Percentiles rank a stretch among this genome's conserved stretches.
These are phyloP conservation scores for Colletotrichum liaoningense DNA, from an alignment of 2,329 filamentous ascomycete species.

Conservation along the genomic window DNA sequence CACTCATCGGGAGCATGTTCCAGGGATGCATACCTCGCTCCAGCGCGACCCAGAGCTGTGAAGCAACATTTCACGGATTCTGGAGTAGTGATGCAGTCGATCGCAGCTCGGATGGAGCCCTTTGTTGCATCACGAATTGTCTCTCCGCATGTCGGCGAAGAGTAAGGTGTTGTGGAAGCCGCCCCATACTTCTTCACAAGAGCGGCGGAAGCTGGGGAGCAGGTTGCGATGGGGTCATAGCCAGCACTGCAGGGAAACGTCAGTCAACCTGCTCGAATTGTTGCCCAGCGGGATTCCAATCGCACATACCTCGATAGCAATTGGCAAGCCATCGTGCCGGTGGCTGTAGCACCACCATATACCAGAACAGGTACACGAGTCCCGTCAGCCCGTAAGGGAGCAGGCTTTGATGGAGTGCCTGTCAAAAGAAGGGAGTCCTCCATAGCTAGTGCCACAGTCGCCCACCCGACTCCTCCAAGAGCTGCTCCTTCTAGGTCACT, in stretches of 20 bases:
- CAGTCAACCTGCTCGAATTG: neutral
- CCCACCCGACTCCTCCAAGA: conserved; percentile 41
- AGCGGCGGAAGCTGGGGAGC: neutral
- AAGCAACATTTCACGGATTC: conserved; percentile 39
- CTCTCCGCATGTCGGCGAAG: neutral
- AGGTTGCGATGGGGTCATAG: neutral
- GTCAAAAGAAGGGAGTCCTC: neutral
- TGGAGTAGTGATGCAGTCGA: conserved; percentile 12
- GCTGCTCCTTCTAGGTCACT: conserved; percentile 39
- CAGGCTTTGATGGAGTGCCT: conserved; percentile 27
- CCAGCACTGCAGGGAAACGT: neutral
- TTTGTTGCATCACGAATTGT: neutral
- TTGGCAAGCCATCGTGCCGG: conserved; percentile 44
- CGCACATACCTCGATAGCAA: conserved; percentile 40
- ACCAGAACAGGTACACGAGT: conserved; percentile 40
- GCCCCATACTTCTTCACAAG: conserved; percentile 10
- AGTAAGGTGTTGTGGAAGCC: neutral
- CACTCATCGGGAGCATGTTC: conserved; percentile 39
- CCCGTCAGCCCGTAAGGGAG: conserved; percentile 27
- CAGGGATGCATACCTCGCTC: conserved; percentile 46
- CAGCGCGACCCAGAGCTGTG: conserved; percentile 40
- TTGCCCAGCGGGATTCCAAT: neutral
- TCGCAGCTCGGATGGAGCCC: neutral
- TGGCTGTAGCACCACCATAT: conserved; percentile 44
- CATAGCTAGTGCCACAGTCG: conserved; percentile 32